Conservation (phyloP, 495 filamentous ascomycete genomes). For the Trichoderma virens region DNA sequence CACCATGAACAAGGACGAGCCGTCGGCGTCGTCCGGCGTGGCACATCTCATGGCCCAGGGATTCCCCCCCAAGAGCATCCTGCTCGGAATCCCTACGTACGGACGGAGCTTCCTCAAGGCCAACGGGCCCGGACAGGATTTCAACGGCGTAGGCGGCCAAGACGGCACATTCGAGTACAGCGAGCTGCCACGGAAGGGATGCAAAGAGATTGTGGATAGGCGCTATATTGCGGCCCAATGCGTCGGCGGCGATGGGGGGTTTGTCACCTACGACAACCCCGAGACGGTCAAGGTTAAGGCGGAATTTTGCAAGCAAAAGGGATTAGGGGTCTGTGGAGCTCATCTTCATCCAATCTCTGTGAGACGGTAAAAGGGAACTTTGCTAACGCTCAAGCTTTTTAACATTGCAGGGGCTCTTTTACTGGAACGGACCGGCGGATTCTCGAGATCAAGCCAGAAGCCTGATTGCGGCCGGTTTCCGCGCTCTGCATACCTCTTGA, state of each 20-base stretch:
- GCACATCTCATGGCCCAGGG: conserved; percentile 56
- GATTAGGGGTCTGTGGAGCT: conserved; percentile 50
- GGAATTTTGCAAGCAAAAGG: conserved; percentile 64
- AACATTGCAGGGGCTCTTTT: conserved; percentile 61
- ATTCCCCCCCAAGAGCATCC: conserved; percentile 58
- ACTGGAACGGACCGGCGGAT: conserved; percentile 86
- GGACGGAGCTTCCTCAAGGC: conserved; percentile 71
- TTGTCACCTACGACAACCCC: conserved; percentile 80
- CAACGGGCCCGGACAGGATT: conserved; percentile 58
- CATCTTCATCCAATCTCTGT: neutral
- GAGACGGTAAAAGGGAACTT: neutral
- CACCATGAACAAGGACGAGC: conserved; percentile 36
- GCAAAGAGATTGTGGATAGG: conserved; percentile 62
- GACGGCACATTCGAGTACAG: conserved; percentile 80
- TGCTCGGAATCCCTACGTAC: conserved; percentile 82
- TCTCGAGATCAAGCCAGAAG: conserved; percentile 55
- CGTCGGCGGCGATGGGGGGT: conserved; percentile 73
- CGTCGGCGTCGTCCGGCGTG: conserved; percentile 56
- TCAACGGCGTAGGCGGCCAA: conserved; percentile 59
- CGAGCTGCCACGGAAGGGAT: conserved; percentile 62
- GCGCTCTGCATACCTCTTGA: conserved; percentile 54
- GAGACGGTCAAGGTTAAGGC: conserved; percentile 81
- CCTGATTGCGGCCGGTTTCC: conserved; percentile 67
- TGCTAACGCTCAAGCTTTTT: conserved; percentile 11
- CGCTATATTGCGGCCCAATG: conserved; percentile 63